These are phyloP conservation scores for Xylaria sp. DNA, from an alignment of 2,329 filamentous ascomycete genomes.

Conservation along the genomic window DNA sequence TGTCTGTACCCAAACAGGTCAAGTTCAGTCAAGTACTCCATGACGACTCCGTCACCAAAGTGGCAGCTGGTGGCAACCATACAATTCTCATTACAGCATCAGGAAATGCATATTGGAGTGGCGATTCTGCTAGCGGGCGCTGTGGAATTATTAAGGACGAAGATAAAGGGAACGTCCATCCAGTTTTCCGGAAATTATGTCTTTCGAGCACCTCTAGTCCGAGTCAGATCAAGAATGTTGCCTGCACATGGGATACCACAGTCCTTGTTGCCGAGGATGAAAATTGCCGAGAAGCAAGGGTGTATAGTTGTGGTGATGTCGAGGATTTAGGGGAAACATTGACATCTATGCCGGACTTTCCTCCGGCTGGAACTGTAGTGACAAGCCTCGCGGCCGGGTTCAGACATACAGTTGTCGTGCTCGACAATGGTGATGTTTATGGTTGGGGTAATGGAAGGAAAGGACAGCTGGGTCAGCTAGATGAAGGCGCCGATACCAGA, in stretches of 20 bases:
- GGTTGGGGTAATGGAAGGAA: slow-evolving; percentile 92
- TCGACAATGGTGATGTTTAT: slow-evolving; percentile 80
- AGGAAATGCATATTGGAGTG: slow-evolving; percentile 73
- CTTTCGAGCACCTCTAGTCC: slow-evolving; percentile 50
- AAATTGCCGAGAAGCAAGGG: slow-evolving; percentile 55
- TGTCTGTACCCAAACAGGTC: slow-evolving; percentile 72
- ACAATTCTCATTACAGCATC: slow-evolving; percentile 75
- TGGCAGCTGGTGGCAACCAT: slow-evolving; percentile 83
- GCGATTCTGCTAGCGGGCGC: slow-evolving; percentile 66
- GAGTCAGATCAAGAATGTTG: slow-evolving; percentile 58
- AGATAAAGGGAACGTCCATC: slow-evolving; percentile 42
- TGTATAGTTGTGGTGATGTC: slow-evolving; percentile 76
- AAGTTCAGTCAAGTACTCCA: slow-evolving; percentile 61
- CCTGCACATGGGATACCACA: slow-evolving; percentile 84
- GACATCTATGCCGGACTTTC: slow-evolving; percentile 69
- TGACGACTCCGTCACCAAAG: slow-evolving; percentile 52
- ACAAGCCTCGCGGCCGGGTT: slow-evolving; percentile 77
- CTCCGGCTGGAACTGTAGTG: slow-evolving; percentile 68
- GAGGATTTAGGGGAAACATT: slow-evolving; percentile 41
- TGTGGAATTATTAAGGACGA: slow-evolving; percentile 59
- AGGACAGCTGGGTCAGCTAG: slow-evolving; percentile 77
- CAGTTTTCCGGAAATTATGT: slow-evolving; percentile 56
- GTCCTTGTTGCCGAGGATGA: slow-evolving; percentile 66
- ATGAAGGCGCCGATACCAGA: slow-evolving; percentile 39
- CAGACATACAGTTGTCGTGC: slow-evolving; percentile 78